Conservation (phyloP, 805 yeast species). For the Pichia cephalocereana region DNA sequence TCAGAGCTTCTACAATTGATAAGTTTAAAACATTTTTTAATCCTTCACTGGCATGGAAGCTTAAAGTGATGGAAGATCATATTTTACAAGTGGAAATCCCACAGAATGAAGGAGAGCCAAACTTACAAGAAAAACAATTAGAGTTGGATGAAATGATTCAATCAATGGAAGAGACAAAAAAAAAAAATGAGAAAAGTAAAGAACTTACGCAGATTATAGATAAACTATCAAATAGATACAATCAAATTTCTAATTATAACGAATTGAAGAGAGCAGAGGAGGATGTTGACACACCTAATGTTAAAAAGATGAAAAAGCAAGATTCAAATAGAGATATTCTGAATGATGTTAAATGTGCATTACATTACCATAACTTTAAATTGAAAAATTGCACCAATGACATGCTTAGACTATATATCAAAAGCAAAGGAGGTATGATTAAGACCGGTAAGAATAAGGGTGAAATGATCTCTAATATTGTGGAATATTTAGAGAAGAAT, state of each 20-base stretch:
- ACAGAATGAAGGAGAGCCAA: not conserved
- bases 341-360: not conserved
- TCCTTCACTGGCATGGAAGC: conserved; percentile 62
- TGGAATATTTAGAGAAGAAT: conserved; percentile 12
- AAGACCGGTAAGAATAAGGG: conserved; percentile 31
- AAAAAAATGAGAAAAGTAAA: conserved; percentile 4
- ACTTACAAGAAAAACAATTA: conserved; percentile 12
- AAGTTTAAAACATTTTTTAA: conserved; percentile 34
- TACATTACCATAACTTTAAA: conserved; percentile 1
- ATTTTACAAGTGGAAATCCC: conserved; percentile 40
- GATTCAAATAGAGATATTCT: not conserved
- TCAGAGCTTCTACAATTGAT: conserved; percentile 16
- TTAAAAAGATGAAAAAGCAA: not conserved
- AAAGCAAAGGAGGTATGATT: conserved; percentile 27
- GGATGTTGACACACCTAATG: not conserved
- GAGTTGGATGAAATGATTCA: conserved; percentile 17
- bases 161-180: conserved; percentile 10
- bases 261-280: conserved; percentile 2
- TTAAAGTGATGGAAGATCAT: conserved; percentile 52
- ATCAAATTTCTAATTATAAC: conserved; percentile 14
- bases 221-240: conserved; percentile 15
- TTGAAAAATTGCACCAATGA: conserved; percentile 5
- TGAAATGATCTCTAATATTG: conserved; percentile 35
- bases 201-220: conserved; percentile 6
- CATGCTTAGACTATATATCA: conserved; percentile 24